Percentiles rank a stretch among this genome's conserved stretches.
Evolutionary conservation across 2,329 filamentous ascomycete species (phyloP).

Genomic region (Colletotrichum sp.): DNA sequence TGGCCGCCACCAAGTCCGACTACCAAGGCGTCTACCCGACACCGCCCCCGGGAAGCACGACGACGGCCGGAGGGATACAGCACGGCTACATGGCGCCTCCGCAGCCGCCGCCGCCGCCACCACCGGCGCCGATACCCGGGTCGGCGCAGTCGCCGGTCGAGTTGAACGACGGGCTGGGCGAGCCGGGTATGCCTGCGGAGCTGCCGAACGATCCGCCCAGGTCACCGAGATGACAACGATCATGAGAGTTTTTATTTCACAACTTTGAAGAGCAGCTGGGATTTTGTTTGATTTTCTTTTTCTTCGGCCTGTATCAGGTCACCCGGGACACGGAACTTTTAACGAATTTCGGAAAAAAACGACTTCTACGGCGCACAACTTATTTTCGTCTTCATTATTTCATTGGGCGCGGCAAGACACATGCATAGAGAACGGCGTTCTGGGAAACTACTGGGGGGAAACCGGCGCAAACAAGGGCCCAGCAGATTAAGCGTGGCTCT

Average conservation of each 20-base stretch:
- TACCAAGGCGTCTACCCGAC: conserved; percentile 4
- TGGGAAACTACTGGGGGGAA: neutral
- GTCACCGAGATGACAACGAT: neutral
- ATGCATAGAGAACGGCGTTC: conserved; percentile 20
- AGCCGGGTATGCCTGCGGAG: conserved; percentile 19
- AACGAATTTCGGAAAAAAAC: neutral
- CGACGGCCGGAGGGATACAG: neutral
- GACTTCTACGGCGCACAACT: neutral
- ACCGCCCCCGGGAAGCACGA: conserved; percentile 3
- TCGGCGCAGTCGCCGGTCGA: conserved; percentile 11
- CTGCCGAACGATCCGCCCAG: conserved; percentile 16
- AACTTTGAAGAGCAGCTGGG: neutral
- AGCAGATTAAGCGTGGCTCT: neutral
- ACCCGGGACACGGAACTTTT: neutral
- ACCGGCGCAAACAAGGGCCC: neutral
- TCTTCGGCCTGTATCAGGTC: neutral
- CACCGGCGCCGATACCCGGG: neutral
- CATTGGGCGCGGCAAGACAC: conserved; percentile 2
- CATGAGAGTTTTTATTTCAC: neutral
- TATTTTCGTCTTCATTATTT: neutral
- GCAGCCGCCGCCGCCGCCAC: neutral
- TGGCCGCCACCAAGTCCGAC: conserved; percentile 14
- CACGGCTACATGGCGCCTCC: neutral
- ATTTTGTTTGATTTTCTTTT: neutral
- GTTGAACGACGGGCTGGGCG: conserved; percentile 11